These are phyloP conservation scores for Cocos nucifera DNA, from an alignment of 176 grass and related monocot species.

Conservation along the genomic window DNA sequence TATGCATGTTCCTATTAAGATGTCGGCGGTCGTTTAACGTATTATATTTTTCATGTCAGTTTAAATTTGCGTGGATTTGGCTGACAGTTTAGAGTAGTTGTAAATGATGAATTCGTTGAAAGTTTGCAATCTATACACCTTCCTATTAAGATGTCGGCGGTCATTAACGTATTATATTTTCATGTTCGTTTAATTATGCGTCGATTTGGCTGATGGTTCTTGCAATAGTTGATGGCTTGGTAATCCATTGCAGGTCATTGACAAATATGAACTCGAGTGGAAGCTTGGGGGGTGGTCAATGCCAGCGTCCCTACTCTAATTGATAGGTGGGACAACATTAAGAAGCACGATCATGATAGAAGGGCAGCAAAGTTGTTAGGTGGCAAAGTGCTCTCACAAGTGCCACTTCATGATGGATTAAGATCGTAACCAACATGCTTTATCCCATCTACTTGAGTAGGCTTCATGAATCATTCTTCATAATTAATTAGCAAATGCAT, in stretches of 20 bases:
- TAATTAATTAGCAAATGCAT: background rate
- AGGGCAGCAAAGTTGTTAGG: background rate
- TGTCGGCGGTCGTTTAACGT: background rate
- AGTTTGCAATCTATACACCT: background rate
- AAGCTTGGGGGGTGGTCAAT: background rate
- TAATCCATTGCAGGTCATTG: background rate
- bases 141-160: background rate
- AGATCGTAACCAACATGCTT: background rate
- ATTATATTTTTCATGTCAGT: background rate
- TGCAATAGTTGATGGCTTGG: too few species aligned
- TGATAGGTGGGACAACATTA: background rate
- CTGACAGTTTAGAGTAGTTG: too few species aligned
- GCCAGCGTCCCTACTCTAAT: too few species aligned
- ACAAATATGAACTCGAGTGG: background rate
- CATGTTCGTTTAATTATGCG: background rate
- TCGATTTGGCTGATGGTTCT: background rate
- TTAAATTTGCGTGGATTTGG: background rate
- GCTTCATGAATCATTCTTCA: background rate
- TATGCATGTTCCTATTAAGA: background rate
- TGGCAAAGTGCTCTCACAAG: background rate
- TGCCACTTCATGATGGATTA: background rate
- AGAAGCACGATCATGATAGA: background rate
- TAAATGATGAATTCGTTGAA: background rate
- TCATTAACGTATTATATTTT: conserved; percentile 3
- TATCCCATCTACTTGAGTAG: background rate